Evolutionary conservation across 2,329 filamentous ascomycete genomes (phyloP).

Genomic region (Exophiala lecanii-corni): DNA sequence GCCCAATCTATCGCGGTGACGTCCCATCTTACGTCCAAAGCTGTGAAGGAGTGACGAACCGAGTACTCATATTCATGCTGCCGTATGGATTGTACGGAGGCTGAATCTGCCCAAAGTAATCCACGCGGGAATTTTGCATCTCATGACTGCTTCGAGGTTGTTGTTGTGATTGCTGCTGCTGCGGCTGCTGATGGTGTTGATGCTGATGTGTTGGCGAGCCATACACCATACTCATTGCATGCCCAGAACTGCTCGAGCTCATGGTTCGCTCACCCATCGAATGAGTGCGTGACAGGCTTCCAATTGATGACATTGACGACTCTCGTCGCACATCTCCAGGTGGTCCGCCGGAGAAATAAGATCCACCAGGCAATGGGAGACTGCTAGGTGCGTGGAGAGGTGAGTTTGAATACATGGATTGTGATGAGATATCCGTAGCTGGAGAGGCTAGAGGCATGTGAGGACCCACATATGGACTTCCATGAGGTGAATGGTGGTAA

Average conservation of each 20-base stretch:
- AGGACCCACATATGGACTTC: slow-evolving; percentile 19
- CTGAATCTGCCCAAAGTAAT: slow-evolving; percentile 25
- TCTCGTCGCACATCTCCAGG: slow-evolving; percentile 31
- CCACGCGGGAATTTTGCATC: slow-evolving; percentile 14
- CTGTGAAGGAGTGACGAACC: slow-evolving; percentile 27
- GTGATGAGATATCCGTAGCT: slow-evolving; percentile 10
- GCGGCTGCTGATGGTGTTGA: slow-evolving; percentile 3
- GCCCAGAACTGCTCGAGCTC: slow-evolving; percentile 13
- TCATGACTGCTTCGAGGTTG: slow-evolving; percentile 19
- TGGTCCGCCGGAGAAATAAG: slow-evolving; percentile 28
- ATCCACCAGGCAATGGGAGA: slow-evolving; percentile 35
- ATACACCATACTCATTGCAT: slow-evolving; percentile 21
- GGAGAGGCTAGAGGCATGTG: slow-evolving; percentile 16
- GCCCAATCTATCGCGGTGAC: slow-evolving; percentile 5
- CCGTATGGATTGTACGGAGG: slow-evolving; percentile 23
- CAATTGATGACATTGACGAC: slow-evolving; percentile 33
- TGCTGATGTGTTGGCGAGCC: slow-evolving; percentile 6
- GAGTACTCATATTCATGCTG: slow-evolving; percentile 26
- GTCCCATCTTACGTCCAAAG: slow-evolving; percentile 23
- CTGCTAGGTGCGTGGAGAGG: slow-evolving; percentile 38
- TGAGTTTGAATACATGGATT: slow-evolving; percentile 36
- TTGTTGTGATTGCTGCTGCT: no score
- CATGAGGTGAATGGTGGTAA: slow-evolving; percentile 24
- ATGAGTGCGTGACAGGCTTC: slow-evolving; percentile 28
- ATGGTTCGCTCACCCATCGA: slow-evolving; percentile 20